phyloP scores from a whole-genome alignment of 139 green algal species.

The Chlorella sp. region DNA sequence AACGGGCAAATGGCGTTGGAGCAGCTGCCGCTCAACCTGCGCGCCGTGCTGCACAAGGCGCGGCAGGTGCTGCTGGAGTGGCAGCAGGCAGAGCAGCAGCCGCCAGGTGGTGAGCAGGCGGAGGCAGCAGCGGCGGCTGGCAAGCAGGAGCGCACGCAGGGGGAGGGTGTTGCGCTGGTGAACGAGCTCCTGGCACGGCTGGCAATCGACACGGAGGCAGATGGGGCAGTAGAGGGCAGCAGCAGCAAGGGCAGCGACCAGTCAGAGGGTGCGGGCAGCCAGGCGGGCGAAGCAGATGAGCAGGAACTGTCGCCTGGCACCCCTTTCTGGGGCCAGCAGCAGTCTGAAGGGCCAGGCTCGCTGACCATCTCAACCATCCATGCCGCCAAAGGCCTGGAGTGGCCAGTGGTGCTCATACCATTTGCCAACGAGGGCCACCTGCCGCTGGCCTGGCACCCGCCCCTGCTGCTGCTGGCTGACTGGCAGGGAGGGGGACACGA shows the following conservation, averaged over 20 bases:
- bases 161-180: not conserved
- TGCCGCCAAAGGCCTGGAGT: constrained; percentile 23
- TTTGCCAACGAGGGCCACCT: not conserved
- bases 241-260: not conserved
- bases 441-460: not conserved
- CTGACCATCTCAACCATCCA: constrained; percentile 34
- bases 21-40: constrained; percentile 9
- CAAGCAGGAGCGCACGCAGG: not conserved
- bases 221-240: not conserved
- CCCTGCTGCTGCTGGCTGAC: not conserved
- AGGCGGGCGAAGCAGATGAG: too few species aligned
- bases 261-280: too few species aligned
- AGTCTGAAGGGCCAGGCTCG: not conserved
- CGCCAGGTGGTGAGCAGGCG: not conserved
- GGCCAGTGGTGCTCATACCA: not conserved
- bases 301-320: too few species aligned
- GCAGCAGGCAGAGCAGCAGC: not conserved
- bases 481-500: not conserved
- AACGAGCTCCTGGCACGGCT: constrained; percentile 4
- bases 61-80: not conserved
- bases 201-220: not conserved
- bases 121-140: not conserved
- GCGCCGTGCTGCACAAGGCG: not conserved
- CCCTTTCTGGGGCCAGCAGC: not conserved
- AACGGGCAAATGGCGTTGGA: not conserved